These are phyloP conservation scores for Prunus kanzakura DNA, from an alignment of 306 rosid species.

Conservation along the genomic window DNA sequence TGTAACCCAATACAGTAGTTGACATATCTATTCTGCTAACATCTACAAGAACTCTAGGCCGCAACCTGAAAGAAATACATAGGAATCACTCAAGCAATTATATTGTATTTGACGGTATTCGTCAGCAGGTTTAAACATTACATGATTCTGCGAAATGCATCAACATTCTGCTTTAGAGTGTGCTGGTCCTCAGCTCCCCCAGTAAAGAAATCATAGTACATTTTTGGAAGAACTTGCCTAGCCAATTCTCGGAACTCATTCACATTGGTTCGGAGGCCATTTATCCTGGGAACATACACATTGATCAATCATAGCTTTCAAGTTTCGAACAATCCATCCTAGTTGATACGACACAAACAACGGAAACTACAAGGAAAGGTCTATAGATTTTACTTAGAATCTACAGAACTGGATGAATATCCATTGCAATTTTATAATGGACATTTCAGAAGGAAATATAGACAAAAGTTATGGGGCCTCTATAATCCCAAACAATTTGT, in stretches of 20 bases:
- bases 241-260: conserved; percentile 62
- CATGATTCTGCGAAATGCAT: conserved; percentile 58
- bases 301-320: neutral
- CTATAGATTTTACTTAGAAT: neutral
- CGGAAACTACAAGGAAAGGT: neutral
- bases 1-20: conserved; percentile 48
- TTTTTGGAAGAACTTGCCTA: conserved; percentile 50
- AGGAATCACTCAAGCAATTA: neutral
- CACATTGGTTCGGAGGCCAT: conserved; percentile 55
- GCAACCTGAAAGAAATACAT: conserved; percentile 36
- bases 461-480: neutral
- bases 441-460: neutral
- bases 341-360: neutral
- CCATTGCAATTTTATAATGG: neutral
- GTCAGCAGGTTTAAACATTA: conserved; percentile 16
- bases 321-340: neutral
- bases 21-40: conserved; percentile 64
- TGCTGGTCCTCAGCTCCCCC: conserved; percentile 70
- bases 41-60: conserved; percentile 65
- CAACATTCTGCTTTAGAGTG: conserved; percentile 48
- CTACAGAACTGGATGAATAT: neutral
- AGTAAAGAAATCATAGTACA: conserved; percentile 51
- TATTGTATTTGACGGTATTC: neutral
- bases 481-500: neutral
- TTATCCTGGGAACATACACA: conserved; percentile 30